Evolutionary conservation across 164 flowering plant species (phyloP), one percentile per base, ranked within the genome.

Genomic region (Malania oleifera): DNA sequence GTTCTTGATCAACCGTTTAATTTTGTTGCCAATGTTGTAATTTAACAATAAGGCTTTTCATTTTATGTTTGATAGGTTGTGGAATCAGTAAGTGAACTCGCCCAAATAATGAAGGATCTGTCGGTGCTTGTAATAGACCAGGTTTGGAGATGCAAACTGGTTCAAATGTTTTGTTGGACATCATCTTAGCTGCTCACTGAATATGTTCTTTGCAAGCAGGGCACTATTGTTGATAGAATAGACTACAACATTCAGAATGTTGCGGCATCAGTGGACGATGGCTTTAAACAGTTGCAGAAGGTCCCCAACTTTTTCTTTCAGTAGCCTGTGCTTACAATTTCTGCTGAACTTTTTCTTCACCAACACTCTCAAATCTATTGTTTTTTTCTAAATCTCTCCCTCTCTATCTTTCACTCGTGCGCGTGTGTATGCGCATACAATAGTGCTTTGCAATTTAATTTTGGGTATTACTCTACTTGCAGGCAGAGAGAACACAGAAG

Each of bases 161-260:
- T n/a, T n/a, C n/a, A n/a, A n/a, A n/a, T n/a, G n/a, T n/a, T n/a
- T n/a, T n/a, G n/a, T n/a, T n/a, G n/a, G n/a, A n/a, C n/a, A n/a
- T n/a, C n/a, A n/a, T n/a, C n/a, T n/a, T n/a, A n/a, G n/a, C n/a
- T n/a, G n/a, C n/a, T n/a, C n/a, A n/a, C n/a, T n/a, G n/a, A n/a
- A n/a, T n/a, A n/a, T n/a, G n/a, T n/a, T n/a, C 14, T 3, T 48
- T 50, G 3, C 13, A 27, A 27, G 13, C 53, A 50, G 53, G 53
- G 53, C 17, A 50, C 53, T 2, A 27, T 50, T 24, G 53, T 50
- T 50, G 53, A 50, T 27, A 50, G 53, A 17, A 50, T 50, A 50
- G 53, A 50, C 18, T 50, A 24, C 34, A 50, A 50, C 53, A 50
- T 50, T 24, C 53, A 50, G n/a, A 50, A 50, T 50, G 53, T 50